Evolutionary conservation across 164 flowering plant genomes (phyloP), one percentile per base, ranked within the genome.

Genomic region (Magnolia sinica): DNA sequence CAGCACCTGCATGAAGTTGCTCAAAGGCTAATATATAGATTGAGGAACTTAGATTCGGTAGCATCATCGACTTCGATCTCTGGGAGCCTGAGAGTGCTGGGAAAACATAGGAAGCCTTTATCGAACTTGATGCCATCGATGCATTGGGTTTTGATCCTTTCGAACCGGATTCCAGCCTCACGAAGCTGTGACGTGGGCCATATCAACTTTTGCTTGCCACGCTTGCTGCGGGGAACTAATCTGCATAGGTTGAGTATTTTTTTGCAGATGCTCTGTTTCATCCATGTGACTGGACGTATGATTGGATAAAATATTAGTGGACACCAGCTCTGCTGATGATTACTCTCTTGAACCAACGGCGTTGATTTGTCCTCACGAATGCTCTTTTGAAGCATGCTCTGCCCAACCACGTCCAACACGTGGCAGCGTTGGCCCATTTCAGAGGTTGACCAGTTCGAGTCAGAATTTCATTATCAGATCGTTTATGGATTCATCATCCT

Each of bases 21-120:
- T 90, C 90, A 58, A 81, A 90, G 0, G 91, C 91, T 37, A 90
- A 86, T 8, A n/a, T n/a, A n/a, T n/a, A 87, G 86, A 76, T 90
- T 90, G n/a, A 87, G 80, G 77, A 86, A 85, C 71, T 76, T 74
- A 1, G 89, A 81, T 66, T 88, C 90, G 0, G 89, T 82, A 7
- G 89, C 50, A 69, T 90, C 91, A 24, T 88, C 93, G 20, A 90
- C 85, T 0, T 80, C 45, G 0, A 87, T 74, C 1, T 24, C 50
- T 0, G 90, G 93, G 10, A 90, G 88, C 5, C 67, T 73, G 0
- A 90, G 90, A n/a, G 85, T 82, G 6, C 89, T 88, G 1, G 45
- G 45, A 3, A 37, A 37, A 37, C 6, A 5, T 3, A 37, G 0
- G 45, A 10, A 55, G 61, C 2, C 3, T 3, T 78, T 69, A 0